Conservation (phyloP, 352 stramenopile genomes). For the Aphanomyces invadans region DNA sequence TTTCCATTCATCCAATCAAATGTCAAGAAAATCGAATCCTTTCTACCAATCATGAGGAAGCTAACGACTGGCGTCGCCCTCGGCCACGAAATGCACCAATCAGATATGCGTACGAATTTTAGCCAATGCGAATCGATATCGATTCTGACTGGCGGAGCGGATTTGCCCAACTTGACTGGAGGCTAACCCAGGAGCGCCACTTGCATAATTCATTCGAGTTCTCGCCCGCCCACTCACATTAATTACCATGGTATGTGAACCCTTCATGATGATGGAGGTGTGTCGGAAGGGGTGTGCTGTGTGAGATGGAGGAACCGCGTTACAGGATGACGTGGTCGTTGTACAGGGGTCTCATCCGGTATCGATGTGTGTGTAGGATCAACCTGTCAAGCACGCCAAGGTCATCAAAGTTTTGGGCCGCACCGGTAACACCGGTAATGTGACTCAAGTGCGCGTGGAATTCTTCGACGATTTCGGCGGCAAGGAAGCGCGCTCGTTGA, state of each 20-base stretch:
- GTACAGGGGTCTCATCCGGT: not conserved
- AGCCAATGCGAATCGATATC: constrained; percentile 3
- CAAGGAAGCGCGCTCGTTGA: constrained; percentile 95
- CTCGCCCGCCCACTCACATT: constrained; percentile 24
- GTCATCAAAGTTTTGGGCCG: constrained; percentile 98
- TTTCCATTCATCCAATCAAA: constrained; percentile 28
- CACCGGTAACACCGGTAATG: constrained; percentile 99
- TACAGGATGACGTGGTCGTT: not conserved
- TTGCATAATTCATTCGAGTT: constrained; percentile 20
- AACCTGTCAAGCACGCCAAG: constrained; percentile 95
- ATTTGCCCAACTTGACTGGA: constrained; percentile 13
- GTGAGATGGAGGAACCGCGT: too few species aligned
- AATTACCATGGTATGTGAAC: constrained; percentile 20
- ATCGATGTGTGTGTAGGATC: constrained; percentile 18
- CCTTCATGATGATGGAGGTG: not conserved
- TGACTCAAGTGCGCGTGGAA: constrained; percentile 98
- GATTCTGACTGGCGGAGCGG: constrained; percentile 13
- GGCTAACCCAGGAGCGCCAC: constrained; percentile 2
- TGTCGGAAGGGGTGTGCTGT: too few species aligned
- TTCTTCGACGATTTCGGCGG: constrained; percentile 92
- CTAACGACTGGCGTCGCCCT: constrained; percentile 10
- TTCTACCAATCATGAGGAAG: constrained; percentile 30
- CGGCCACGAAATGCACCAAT: constrained; percentile 9
- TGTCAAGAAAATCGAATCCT: not conserved
- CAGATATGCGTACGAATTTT: constrained; percentile 1